A percentile compares a stretch with the other conserved stretches of the same genome.
Evolutionary conservation across 1,284 basidiomycete species (phyloP).

Genomic region (Lentinula novae-zelandiae): DNA sequence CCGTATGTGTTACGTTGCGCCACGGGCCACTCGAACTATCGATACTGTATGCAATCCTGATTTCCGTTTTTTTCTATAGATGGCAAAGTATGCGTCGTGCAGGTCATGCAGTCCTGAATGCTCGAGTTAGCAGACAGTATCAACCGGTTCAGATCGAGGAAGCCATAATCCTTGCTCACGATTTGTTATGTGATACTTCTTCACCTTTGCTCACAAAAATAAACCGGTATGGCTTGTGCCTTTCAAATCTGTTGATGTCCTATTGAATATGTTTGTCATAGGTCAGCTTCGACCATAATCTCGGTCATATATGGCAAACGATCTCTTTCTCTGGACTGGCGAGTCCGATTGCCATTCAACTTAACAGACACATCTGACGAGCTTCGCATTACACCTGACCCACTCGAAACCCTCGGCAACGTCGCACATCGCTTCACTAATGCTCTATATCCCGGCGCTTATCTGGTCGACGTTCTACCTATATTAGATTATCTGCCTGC

Average conservation of each 20-base stretch:
- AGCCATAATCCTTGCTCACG: slow-evolving; percentile 1
- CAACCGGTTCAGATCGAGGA: slow-evolving; percentile 7
- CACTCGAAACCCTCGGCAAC: background rate
- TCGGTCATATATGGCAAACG: background rate
- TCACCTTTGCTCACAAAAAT: background rate
- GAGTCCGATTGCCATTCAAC: background rate
- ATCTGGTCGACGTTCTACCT: slow-evolving; percentile 8
- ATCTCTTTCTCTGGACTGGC: background rate
- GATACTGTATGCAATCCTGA: too few species aligned
- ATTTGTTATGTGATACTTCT: background rate
- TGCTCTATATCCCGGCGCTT: slow-evolving; percentile 3
- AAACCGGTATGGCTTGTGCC: background rate
- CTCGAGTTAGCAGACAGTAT: background rate
- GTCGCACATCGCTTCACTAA: background rate
- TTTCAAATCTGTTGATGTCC: background rate
- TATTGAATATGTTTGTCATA: background rate
- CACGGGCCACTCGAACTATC: background rate
- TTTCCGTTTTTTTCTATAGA: background rate
- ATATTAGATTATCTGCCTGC: slow-evolving; percentile 6
- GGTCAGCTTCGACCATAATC: background rate
- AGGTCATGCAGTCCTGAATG: slow-evolving; percentile 1
- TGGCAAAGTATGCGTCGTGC: slow-evolving; percentile 9
- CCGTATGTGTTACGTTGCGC: background rate
- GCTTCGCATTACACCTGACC: background rate
- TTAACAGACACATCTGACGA: background rate